A percentile compares a stretch with the other conserved stretches of the same genome.
phyloP scores from a whole-genome alignment of 331 rosid species.

The Quercus lobata region DNA sequence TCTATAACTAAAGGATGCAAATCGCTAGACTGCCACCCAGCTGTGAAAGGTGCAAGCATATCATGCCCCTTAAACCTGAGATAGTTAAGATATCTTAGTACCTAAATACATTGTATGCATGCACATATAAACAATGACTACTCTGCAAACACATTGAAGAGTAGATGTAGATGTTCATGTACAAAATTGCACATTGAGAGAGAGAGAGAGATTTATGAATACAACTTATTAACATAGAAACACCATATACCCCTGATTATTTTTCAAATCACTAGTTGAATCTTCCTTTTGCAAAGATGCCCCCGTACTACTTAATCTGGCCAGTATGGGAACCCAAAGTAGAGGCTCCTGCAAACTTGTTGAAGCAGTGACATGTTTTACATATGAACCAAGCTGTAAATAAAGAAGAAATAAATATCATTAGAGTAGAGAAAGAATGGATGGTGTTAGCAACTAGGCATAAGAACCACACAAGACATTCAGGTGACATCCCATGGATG shows the following conservation, averaged over 20 bases:
- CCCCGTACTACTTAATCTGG: slow-evolving; percentile 40
- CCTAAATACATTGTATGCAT: neutral
- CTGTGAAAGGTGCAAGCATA: slow-evolving; percentile 99
- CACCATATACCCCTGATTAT: slow-evolving; percentile 42
- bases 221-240: slow-evolving; percentile 6
- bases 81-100: slow-evolving; percentile 22
- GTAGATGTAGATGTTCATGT: neutral
- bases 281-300: slow-evolving; percentile 53
- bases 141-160: slow-evolving; percentile 1
- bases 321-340: slow-evolving; percentile 34
- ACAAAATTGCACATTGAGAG: slow-evolving; percentile 2
- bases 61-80: slow-evolving; percentile 76
- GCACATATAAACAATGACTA: neutral
- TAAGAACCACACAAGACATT: neutral
- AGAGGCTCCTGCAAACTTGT: slow-evolving; percentile 39
- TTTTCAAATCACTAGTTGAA: slow-evolving; percentile 24
- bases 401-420: slow-evolving; percentile 4
- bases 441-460: neutral
- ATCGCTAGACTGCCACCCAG: slow-evolving; percentile 73
- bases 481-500: neutral
- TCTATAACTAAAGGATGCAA: slow-evolving; percentile 72
- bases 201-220: neutral
- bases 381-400: slow-evolving; percentile 54
- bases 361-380: slow-evolving; percentile 41
- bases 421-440: neutral